These are phyloP conservation scores for Heliamphora exappendiculata DNA, from an alignment of 148 eudicot genomes.

Conservation along the genomic window DNA sequence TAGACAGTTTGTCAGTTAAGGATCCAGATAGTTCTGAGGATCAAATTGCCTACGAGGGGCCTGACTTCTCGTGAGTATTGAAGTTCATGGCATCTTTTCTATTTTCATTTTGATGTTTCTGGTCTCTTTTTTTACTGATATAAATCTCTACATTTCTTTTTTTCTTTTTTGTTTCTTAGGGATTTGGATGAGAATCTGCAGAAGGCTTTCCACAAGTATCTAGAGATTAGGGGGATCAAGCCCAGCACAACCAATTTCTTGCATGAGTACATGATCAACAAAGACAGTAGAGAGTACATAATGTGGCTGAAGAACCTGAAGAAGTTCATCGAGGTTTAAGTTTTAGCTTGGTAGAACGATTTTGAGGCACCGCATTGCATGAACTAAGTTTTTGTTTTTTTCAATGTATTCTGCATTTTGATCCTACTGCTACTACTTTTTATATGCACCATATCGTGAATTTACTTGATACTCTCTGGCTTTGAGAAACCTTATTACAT, in stretches of 20 bases:
- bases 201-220: slow-evolving; percentile 54
- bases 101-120: neutral
- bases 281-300: slow-evolving; percentile 44
- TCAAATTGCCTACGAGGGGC: slow-evolving; percentile 52
- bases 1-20: slow-evolving; percentile 39
- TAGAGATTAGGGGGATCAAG: slow-evolving; percentile 54
- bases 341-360: neutral
- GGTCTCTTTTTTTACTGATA: neutral
- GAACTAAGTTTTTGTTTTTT: neutral
- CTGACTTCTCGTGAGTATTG: slow-evolving; percentile 49
- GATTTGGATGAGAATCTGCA: slow-evolving; percentile 68
- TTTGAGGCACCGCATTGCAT: neutral
- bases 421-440: neutral
- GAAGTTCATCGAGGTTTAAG: slow-evolving; percentile 37
- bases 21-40: slow-evolving; percentile 35
- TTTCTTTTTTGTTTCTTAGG: slow-evolving; percentile 11
- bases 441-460: neutral
- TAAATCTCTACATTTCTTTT: neutral
- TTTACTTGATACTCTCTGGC: neutral
- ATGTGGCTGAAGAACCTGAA: slow-evolving; percentile 51
- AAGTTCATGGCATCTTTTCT: neutral
- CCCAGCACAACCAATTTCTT: slow-evolving; percentile 46
- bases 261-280: slow-evolving; percentile 56
- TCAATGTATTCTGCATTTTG: neutral
- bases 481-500: neutral